Conservation (phyloP, 2,329 filamentous ascomycete genomes). For the Pseudogymnoascus verrucosus region DNA sequence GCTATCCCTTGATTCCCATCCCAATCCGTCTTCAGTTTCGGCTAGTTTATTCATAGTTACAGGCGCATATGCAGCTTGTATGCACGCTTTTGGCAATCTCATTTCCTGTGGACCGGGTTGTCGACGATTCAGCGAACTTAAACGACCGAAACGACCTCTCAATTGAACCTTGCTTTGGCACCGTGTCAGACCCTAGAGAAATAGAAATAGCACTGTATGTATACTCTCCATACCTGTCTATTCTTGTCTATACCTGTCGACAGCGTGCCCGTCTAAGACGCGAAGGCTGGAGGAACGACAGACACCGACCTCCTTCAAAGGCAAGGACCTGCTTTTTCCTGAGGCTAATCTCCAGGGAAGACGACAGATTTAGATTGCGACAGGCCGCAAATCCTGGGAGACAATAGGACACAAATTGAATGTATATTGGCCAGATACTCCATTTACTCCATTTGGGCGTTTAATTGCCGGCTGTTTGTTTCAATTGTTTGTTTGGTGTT, state of each 20-base stretch:
- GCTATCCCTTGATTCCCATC: background rate
- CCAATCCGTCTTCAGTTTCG: background rate
- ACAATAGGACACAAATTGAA: conserved; percentile 6
- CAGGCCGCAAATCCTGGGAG: conserved; percentile 1
- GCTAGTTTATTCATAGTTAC: conserved; percentile 6
- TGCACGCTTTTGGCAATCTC: conserved; percentile 2
- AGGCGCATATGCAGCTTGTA: conserved; percentile 6
- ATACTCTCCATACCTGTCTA: background rate
- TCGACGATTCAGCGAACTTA: conserved; percentile 8
- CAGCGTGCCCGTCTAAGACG: background rate
- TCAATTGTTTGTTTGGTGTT: conserved; percentile 5
- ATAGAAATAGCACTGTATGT: background rate
- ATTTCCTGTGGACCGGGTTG: conserved; percentile 7
- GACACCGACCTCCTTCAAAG: background rate
- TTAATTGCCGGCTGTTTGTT: conserved; percentile 8
- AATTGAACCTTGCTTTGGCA: background rate
- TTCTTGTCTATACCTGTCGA: background rate
- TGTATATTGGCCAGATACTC: background rate
- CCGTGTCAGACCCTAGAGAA: background rate
- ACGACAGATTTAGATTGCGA: conserved; percentile 3
- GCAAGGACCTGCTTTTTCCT: background rate
- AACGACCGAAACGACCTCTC: background rate
- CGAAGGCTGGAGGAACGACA: background rate
- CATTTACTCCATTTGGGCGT: conserved; percentile 1
- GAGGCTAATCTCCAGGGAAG: conserved; percentile 1